Evolutionary conservation across 2,329 filamentous ascomycete species (phyloP).

Genomic region (Diplodia mutila): DNA sequence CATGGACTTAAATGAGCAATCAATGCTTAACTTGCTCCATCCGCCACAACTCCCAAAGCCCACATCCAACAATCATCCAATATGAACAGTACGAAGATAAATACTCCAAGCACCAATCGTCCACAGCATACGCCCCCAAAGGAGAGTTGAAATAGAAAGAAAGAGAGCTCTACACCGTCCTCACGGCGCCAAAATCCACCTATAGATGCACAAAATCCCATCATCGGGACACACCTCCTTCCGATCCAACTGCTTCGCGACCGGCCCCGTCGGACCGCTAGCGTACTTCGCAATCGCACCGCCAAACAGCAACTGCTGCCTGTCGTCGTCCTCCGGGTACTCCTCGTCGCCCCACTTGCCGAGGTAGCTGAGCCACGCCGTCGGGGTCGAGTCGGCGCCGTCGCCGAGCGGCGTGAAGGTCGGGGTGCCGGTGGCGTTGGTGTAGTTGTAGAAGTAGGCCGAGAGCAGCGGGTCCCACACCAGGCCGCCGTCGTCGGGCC

Average conservation of each 20-base stretch:
- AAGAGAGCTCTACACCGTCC: background rate
- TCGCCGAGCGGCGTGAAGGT: constrained; percentile 55
- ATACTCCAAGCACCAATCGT: background rate
- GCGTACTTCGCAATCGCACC: constrained; percentile 52
- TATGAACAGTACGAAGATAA: background rate
- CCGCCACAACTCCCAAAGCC: no score
- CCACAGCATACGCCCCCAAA: background rate
- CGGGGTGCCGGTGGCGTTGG: constrained; percentile 33
- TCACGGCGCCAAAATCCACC: constrained; percentile 44
- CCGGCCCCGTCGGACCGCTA: constrained; percentile 64
- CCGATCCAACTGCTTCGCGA: constrained; percentile 61
- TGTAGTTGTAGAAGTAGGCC: constrained; percentile 61
- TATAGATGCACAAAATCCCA: constrained; percentile 49
- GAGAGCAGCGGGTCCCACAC: constrained; percentile 64
- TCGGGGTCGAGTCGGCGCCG: constrained; percentile 45
- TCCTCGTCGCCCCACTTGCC: constrained; percentile 67
- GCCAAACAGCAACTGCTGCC: constrained; percentile 53
- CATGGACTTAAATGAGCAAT: no score
- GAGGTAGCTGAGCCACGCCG: constrained; percentile 59
- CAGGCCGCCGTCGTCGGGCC: constrained; percentile 59
- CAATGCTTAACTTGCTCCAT: no score
- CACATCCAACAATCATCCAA: no score
- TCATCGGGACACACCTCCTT: constrained; percentile 61
- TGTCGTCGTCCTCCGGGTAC: constrained; percentile 55
- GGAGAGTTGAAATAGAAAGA: background rate